phyloP scores from a whole-genome alignment of 495 filamentous ascomycete species.

The Parachaetomium inaequale region DNA sequence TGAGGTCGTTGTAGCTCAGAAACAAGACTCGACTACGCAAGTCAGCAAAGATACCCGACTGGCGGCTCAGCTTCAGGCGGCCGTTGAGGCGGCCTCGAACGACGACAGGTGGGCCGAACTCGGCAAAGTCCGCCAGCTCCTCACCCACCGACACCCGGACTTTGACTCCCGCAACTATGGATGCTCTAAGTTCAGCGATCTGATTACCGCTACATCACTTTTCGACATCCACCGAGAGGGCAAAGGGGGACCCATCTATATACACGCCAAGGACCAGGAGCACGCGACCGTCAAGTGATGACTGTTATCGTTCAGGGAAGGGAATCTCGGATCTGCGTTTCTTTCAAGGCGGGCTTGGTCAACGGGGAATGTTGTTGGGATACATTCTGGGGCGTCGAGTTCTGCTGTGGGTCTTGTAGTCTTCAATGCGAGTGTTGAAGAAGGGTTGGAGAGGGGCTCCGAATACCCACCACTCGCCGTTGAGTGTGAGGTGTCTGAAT shows the following conservation, averaged over 20 bases:
- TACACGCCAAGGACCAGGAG: conserved; percentile 3
- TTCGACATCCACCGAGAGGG: conserved; percentile 22
- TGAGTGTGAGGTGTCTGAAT: too few species aligned
- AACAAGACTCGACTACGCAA: background rate
- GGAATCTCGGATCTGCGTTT: background rate
- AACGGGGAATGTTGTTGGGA: too few species aligned
- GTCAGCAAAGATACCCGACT: background rate
- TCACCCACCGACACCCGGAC: conserved; percentile 29
- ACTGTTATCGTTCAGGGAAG: background rate
- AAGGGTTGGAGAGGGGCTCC: too few species aligned
- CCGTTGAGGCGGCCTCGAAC: conserved; percentile 13
- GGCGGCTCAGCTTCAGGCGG: background rate
- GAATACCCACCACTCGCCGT: too few species aligned
- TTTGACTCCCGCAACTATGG: conserved; percentile 25
- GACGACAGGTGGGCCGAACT: conserved; percentile 12
- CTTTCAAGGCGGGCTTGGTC: too few species aligned
- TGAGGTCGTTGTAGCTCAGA: too few species aligned
- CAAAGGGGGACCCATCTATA: conserved; percentile 8
- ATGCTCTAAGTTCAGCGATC: conserved; percentile 26
- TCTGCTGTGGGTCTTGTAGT: too few species aligned
- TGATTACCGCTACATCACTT: conserved; percentile 9
- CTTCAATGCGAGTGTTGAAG: too few species aligned
- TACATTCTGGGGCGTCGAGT: too few species aligned
- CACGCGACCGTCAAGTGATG: background rate
- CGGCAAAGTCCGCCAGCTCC: conserved; percentile 17